Base-by-base conservation (phyloP, 139 green algal species). In the Chlorella sp. region DNA sequence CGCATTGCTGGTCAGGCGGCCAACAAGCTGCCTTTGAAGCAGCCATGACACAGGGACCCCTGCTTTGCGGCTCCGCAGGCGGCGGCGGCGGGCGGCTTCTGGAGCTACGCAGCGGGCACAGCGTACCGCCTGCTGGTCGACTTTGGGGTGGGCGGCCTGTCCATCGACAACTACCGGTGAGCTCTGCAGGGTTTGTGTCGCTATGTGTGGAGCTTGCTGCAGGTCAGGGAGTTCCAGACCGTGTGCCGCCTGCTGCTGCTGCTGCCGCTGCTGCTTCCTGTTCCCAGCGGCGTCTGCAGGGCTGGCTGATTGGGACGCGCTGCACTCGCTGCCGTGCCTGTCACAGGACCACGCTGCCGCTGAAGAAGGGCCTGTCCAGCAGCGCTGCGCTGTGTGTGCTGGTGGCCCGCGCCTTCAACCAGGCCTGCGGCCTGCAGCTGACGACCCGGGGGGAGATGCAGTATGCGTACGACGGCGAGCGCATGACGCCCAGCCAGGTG, bases 361-460 rank as follows among this genome's bases (percentile, higher is more conserved):
- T 95, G 65, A 87, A 88, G 69, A 95, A 95, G 79, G 94, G 94
- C 2, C 87, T 96, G 43, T 95, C 91, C 36, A 94, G 90, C 22
- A 93, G 88, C 4, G 94, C 94, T 0, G 93, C 93, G n/a, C 43
- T 95, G 14, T 96, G 93, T 73, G 93, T 96, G 38, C 76, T 95
- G 84, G 87, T 95, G 30, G 92, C 91, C 0, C 86, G 92, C 5
- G 90, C 90, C 11, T 95, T 94, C 85, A 93, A 90, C 80, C 44
- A 44, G 9, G 79, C 84, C 7, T 95, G 92, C 73, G 83, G 80
- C 51, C 85, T 97, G 41, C 87, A 89, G 56, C 87, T 97, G 43
- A 95, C 76, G 6, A 87, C 74, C 16, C 84, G 91, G 0, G 93
- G 88, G 22, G 89, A 95, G 84, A 96, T 96, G 94, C 90, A 95